phyloP scores from a whole-genome alignment of 495 filamentous ascomycete genomes.

The Hypoxylon subgilvum region DNA sequence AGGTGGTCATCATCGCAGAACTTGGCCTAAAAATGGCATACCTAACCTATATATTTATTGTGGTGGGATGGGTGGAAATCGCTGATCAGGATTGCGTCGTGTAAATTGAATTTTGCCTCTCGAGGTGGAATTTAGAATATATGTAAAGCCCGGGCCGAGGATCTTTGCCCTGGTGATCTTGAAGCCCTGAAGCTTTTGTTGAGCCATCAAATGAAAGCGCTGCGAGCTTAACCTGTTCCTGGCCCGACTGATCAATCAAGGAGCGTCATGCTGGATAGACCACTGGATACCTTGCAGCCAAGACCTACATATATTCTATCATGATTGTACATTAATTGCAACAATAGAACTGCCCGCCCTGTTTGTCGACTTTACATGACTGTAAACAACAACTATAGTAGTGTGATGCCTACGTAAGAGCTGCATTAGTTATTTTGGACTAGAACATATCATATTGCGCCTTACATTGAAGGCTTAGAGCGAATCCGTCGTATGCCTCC shows the following conservation, averaged over 20 bases:
- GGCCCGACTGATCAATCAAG: conserved; percentile 10
- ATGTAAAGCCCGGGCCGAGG: not conserved
- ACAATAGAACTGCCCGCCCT: too few species aligned
- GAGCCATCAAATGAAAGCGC: conserved; percentile 15
- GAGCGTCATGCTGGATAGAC: conserved; percentile 11
- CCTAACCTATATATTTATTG: not conserved
- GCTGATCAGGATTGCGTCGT: conserved; percentile 2
- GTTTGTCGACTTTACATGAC: too few species aligned
- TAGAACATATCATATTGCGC: too few species aligned
- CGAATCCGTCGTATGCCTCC: too few species aligned
- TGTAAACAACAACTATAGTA: too few species aligned
- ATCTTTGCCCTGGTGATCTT: conserved; percentile 28
- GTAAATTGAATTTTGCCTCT: conserved; percentile 15
- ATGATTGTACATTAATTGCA: too few species aligned
- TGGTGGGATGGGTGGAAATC: not conserved
- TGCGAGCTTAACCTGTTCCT: conserved; percentile 29
- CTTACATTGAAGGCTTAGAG: too few species aligned
- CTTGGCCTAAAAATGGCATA: conserved; percentile 19
- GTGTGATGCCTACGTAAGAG: too few species aligned
- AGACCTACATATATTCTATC: too few species aligned
- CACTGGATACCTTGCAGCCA: not conserved
- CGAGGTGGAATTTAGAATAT: conserved; percentile 6
- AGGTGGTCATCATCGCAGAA: conserved; percentile 12
- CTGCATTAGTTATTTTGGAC: too few species aligned
- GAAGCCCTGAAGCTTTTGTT: conserved; percentile 14